These are phyloP conservation scores for Phycomyces nitens DNA, from an alignment of 192 early-diverging fungal genomes.

Conservation along the genomic window DNA sequence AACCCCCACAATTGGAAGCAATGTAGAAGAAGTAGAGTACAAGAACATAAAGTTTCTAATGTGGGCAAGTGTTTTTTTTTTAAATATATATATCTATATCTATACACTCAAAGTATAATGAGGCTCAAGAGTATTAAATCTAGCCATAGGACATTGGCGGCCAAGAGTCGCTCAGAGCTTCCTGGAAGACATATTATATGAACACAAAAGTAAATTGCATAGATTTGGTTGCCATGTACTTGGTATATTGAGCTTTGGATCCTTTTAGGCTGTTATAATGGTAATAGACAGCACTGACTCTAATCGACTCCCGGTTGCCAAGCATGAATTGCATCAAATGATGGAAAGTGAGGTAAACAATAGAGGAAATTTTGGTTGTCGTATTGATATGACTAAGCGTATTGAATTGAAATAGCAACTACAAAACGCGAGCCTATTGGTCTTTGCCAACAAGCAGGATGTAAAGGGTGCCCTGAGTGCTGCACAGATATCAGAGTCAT, in stretches of 20 bases:
- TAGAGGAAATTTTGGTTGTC: too few relatives aligned
- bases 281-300: conserved; percentile 69
- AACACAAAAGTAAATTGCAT: conserved; percentile 46
- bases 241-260: background rate
- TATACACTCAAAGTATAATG: too few relatives aligned
- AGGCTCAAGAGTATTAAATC: too few relatives aligned
- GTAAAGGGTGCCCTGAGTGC: conserved; percentile 59
- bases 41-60: conserved; percentile 68
- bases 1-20: conserved; percentile 68
- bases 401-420: conserved; percentile 39
- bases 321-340: conserved; percentile 62
- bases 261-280: conserved; percentile 58
- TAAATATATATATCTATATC: too few relatives aligned
- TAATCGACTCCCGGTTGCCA: conserved; percentile 59
- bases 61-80: conserved; percentile 53
- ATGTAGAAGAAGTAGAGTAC: conserved; percentile 67
- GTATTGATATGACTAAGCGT: background rate
- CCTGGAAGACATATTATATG: conserved; percentile 68
- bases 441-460: conserved; percentile 73
- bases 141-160: conserved; percentile 52
- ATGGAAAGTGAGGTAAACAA: conserved; percentile 62
- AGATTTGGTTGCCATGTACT: background rate
- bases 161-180: conserved; percentile 57
- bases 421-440: conserved; percentile 52
- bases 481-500: conserved; percentile 58